phyloP scores from a whole-genome alignment of 352 stramenopile genomes.

The Globisporangium cystogenes region DNA sequence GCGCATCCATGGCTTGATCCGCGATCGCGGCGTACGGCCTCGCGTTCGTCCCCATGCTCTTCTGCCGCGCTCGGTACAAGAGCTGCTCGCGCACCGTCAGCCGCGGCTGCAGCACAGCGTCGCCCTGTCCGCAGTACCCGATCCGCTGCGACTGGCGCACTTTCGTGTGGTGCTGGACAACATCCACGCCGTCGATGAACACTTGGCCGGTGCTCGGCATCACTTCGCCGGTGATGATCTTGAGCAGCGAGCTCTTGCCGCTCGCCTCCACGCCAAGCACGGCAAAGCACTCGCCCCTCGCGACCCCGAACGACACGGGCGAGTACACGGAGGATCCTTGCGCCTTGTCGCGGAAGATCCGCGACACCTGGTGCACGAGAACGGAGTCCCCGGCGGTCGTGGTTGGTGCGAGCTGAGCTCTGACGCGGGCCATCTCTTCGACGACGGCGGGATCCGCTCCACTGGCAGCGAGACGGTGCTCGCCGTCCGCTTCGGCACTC shows the following conservation, averaged over 20 bases:
- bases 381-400: not conserved
- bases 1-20: not conserved
- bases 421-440: not conserved
- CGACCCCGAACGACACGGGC: constrained; percentile 13
- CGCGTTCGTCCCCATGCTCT: not conserved
- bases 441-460: not conserved
- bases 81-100: constrained; percentile 11
- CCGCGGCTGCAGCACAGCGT: constrained; percentile 13
- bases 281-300: constrained; percentile 15
- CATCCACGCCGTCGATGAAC: constrained; percentile 16
- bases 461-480: not conserved
- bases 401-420: not conserved
- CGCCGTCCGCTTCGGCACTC: not conserved
- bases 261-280: constrained; percentile 9
- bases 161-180: constrained; percentile 13
- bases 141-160: constrained; percentile 21
- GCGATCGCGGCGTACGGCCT: not conserved
- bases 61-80: constrained; percentile 1
- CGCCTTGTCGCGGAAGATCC: constrained; percentile 1
- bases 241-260: constrained; percentile 13
- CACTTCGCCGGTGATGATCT: constrained; percentile 17
- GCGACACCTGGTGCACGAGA: constrained; percentile 6
- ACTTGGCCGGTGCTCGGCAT: constrained; percentile 12
- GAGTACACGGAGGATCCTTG: not conserved
- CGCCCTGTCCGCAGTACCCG: constrained; percentile 72